Base-by-base conservation (phyloP, 148 eudicot species). In the Polygonum maritimum region DNA sequence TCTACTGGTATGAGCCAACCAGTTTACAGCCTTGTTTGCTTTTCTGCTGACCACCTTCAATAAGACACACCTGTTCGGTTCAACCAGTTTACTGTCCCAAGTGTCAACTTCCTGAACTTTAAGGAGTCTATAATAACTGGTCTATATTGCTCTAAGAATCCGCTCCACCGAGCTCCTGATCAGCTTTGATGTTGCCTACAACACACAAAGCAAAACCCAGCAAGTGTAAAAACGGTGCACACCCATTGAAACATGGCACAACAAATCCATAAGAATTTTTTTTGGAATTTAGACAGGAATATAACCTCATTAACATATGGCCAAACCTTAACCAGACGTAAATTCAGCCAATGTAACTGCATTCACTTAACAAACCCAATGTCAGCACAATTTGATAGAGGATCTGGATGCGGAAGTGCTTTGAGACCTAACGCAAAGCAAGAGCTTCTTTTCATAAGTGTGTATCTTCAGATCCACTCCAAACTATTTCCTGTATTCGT, bases 331-430 rank as follows among this genome's bases (percentile, higher is more conserved):
- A 83, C 85, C 72, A 93, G 78, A n/a, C 89, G 87, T 69, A 78
- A 69, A 84, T 93, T 91, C 65, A 93, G 91, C 98, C 98, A 93
- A 72, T 69, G 84, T 77, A 93, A 79, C 98, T 93, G 88, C 80
- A 86, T 76, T 47, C 67, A 57, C 33, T n/a, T 16, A 72, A 72
- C 35, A 45, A 12, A 26, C 19, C 11, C 54, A 44, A 45, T 48
- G 36, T 41, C 51, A 72, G 33, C 16, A 13, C 15, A 45, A 45
- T 72, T 26, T 26, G 31, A 26, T 26, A 26, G 31, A 26, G 31
- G 31, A 26, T 26, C 31, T 26, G 31, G 31, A 26, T 26, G 31
- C 31, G 31, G 31, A 26, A 26, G 31, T 26, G 31, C 31, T 26
- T 26, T 26, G 31, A 26, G 31, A 26, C 31, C 31, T 26, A 26